Evolutionary conservation across 805 yeast species (phyloP).

Genomic region (Ogataea saltuana): DNA sequence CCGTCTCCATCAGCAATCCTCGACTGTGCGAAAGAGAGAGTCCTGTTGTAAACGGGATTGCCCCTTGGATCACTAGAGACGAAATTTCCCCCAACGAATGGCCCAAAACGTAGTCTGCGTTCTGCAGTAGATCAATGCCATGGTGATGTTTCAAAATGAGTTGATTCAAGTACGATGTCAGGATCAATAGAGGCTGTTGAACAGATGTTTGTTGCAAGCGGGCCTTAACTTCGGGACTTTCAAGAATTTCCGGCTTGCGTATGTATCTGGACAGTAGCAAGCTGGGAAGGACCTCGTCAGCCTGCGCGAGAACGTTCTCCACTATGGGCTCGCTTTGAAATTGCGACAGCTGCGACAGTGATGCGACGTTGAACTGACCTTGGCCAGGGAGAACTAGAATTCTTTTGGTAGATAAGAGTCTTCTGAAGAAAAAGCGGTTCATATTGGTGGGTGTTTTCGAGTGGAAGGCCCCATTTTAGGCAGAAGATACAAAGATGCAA

Average conservation of each 20-base stretch:
- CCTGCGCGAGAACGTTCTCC: slow-evolving; percentile 12
- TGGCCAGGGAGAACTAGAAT: slow-evolving; percentile 35
- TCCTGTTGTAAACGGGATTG: slow-evolving; percentile 28
- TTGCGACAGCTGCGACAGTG: slow-evolving; percentile 14
- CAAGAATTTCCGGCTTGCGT: slow-evolving; percentile 13
- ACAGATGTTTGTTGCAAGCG: slow-evolving; percentile 28
- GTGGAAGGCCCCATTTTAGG: too few species aligned
- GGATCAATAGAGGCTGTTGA: slow-evolving; percentile 37
- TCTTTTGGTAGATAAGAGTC: slow-evolving; percentile 11
- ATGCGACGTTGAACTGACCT: slow-evolving; percentile 26
- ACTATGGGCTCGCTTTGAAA: slow-evolving; percentile 14
- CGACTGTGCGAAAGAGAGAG: slow-evolving; percentile 29
- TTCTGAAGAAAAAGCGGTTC: background rate
- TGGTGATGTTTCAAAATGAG: slow-evolving; percentile 17
- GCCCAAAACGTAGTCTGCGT: slow-evolving; percentile 32
- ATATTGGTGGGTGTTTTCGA: background rate
- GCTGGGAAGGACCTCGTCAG: slow-evolving; percentile 26
- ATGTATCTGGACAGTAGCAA: slow-evolving; percentile 24
- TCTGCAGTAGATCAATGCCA: slow-evolving; percentile 25
- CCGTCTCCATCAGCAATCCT: slow-evolving; percentile 36
- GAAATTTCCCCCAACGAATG: slow-evolving; percentile 41
- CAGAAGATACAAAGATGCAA: too few species aligned
- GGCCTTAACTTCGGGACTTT: background rate
- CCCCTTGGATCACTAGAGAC: slow-evolving; percentile 31
- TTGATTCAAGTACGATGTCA: slow-evolving; percentile 29